Conservation (phyloP, 106 monocot species). For the Allium sativum region DNA sequence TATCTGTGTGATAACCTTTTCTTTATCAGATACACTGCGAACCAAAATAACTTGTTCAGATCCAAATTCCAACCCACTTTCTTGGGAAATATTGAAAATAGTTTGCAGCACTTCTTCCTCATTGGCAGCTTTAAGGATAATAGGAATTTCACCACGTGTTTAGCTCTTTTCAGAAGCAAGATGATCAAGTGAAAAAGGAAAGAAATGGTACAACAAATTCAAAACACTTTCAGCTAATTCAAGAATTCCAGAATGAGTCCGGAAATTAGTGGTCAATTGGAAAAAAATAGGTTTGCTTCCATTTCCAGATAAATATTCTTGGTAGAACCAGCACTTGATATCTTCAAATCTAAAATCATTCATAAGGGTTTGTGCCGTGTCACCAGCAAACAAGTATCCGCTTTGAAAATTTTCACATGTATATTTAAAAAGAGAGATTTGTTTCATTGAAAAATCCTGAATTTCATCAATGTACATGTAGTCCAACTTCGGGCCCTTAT, state of each 20-base stretch:
- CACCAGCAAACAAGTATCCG: conserved; percentile 68
- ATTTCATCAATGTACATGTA: conserved; percentile 74
- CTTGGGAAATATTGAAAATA: too few relatives aligned
- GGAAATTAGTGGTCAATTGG: conserved; percentile 48
- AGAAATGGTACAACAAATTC: conserved; percentile 37
- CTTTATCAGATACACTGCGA: too few relatives aligned
- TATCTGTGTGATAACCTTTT: too few relatives aligned
- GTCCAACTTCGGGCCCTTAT: conserved; percentile 26
- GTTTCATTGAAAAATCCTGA: conserved; percentile 58
- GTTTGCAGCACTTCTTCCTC: too few relatives aligned
- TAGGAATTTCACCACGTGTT: too few relatives aligned
- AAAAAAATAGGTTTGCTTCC: conserved; percentile 24
- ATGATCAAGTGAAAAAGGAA: conserved; percentile 42
- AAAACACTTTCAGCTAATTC: conserved; percentile 52
- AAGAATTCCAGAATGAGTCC: conserved; percentile 57
- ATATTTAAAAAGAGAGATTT: conserved; percentile 51
- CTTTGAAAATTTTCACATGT: conserved; percentile 39
- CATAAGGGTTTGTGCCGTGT: conserved; percentile 71
- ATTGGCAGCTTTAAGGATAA: too few relatives aligned
- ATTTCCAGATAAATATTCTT: conserved; percentile 9
- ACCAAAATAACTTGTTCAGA: too few relatives aligned
- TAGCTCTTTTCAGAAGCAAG: conserved; percentile 4
- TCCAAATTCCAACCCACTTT: too few relatives aligned
- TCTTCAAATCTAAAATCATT: conserved; percentile 69
- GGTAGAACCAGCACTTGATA: conserved; percentile 50